Evolutionary conservation across 2,329 filamentous ascomycete genomes (phyloP).

Genomic region (Ophiostoma pallidulum): DNA sequence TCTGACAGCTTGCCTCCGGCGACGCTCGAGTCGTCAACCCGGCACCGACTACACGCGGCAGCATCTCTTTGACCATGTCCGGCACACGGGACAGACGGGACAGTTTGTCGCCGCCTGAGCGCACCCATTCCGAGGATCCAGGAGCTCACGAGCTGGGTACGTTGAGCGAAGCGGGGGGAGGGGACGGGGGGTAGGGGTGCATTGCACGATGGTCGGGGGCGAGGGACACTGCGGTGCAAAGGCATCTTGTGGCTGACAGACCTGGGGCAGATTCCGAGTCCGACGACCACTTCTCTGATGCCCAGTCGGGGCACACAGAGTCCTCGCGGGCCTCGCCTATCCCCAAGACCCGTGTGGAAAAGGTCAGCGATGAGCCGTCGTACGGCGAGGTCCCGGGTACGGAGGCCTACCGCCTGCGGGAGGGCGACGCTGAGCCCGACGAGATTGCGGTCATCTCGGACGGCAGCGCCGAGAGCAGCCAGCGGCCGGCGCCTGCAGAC

Average conservation of each 20-base stretch:
- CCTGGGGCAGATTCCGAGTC: slow-evolving; percentile 45
- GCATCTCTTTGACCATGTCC: slow-evolving; percentile 20
- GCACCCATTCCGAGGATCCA: slow-evolving; percentile 39
- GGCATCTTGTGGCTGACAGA: slow-evolving; percentile 8
- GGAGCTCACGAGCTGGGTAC: slow-evolving; percentile 53
- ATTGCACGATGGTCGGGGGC: no score
- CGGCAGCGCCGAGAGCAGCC: slow-evolving; percentile 15
- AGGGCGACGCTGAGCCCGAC: slow-evolving; percentile 50
- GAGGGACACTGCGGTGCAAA: background rate
- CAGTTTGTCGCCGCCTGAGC: slow-evolving; percentile 31
- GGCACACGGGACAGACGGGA: slow-evolving; percentile 28
- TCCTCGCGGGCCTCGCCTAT: slow-evolving; percentile 39
- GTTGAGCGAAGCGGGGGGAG: background rate
- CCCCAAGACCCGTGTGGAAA: slow-evolving; percentile 50
- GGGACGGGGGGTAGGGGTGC: background rate
- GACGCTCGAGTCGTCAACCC: no score
- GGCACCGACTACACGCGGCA: no score
- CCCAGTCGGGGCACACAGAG: slow-evolving; percentile 42
- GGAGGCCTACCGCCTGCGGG: slow-evolving; percentile 45
- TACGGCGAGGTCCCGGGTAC: slow-evolving; percentile 55
- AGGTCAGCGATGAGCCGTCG: slow-evolving; percentile 46
- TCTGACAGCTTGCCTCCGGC: background rate
- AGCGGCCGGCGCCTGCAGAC: background rate
- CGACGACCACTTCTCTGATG: slow-evolving; percentile 62
- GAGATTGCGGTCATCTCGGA: slow-evolving; percentile 44